Evolutionary conservation across 257 asterid genomes (phyloP), one percentile per base, ranked within the genome.

Genomic region (Solanum virginianum): DNA sequence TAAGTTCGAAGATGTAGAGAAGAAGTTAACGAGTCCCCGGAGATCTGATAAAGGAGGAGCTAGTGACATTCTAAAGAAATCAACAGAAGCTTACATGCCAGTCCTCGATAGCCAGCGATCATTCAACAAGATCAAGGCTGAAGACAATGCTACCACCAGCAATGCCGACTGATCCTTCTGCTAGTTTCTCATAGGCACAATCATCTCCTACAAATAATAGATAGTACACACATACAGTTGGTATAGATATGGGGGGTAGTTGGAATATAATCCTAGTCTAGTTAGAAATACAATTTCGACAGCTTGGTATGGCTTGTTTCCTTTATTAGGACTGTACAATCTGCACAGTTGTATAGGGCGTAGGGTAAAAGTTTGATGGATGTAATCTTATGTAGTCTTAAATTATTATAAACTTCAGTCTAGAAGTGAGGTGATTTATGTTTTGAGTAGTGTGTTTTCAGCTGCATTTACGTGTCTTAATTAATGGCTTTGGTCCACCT

Each of bases 1-100:
- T 82, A 92, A 94, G 91, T 91, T 89, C 20, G 99, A 91, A 84
- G 96, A 92, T 56, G 89, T 88, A 10, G 94, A 93, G 90, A 92
- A 93, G 90, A 92, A 86, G 80, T 80, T 91, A 86, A 83, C 84
- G 41, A 95, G 98, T 83, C 98, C 98, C 1, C 90, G 90, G 5
- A 89, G 85, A 83, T 49, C 80, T 45, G 92, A 89, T 70, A 88
- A 80, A 85, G 90, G 87, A 85, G 84, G 87, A 85, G 81, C 84
- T 11, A 84, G 65, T 16, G 93, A 90, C 81, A 89, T 16, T 53
- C 80, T 82, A 18, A 91, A 94, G 92, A 92, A 93, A 86, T 49
- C 94, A 47, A 88, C 91, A 0, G 94, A 93, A 81, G 91, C 92
- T 43, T 69, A 24, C 65, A 77, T 84, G 81, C 95, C 95, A 0